phyloP scores from a whole-genome alignment of 129 eudicot species.

The Mikania micrantha region DNA sequence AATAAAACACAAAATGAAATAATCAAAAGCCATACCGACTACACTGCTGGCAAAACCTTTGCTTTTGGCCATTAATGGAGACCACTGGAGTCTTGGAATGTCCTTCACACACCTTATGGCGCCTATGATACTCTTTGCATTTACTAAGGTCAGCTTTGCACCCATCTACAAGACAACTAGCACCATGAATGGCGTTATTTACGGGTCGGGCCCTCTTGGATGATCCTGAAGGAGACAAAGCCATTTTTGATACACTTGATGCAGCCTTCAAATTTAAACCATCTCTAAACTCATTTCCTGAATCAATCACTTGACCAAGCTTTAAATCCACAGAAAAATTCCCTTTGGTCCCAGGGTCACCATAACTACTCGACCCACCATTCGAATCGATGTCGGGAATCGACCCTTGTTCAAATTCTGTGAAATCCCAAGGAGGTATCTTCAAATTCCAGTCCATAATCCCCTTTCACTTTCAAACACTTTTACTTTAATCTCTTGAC shows the following conservation, averaged over 20 bases:
- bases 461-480: conserved; percentile 18
- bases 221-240: conserved; percentile 41
- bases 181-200: conserved; percentile 19
- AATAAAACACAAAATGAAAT: background rate
- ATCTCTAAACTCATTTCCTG: conserved; percentile 22
- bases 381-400: conserved; percentile 31
- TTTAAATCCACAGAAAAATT: conserved; percentile 56
- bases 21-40: conserved; percentile 38
- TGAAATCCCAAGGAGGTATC: conserved; percentile 51
- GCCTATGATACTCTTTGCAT: conserved; percentile 62
- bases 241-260: conserved; percentile 27
- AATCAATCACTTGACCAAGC: conserved; percentile 45
- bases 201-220: conserved; percentile 47
- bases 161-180: conserved; percentile 53
- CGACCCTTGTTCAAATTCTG: conserved; percentile 42
- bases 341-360: too few relatives aligned
- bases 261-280: conserved; percentile 18
- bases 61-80: conserved; percentile 48
- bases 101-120: conserved; percentile 61
- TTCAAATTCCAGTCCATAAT: conserved; percentile 57
- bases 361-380: conserved; percentile 39
- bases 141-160: conserved; percentile 55
- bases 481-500: conserved; percentile 15
- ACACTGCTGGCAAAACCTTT: conserved; percentile 74
- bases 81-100: conserved; percentile 67